These are phyloP conservation scores for Naganishia liquefaciens DNA, from an alignment of 1,284 basidiomycete genomes.

Conservation along the genomic window DNA sequence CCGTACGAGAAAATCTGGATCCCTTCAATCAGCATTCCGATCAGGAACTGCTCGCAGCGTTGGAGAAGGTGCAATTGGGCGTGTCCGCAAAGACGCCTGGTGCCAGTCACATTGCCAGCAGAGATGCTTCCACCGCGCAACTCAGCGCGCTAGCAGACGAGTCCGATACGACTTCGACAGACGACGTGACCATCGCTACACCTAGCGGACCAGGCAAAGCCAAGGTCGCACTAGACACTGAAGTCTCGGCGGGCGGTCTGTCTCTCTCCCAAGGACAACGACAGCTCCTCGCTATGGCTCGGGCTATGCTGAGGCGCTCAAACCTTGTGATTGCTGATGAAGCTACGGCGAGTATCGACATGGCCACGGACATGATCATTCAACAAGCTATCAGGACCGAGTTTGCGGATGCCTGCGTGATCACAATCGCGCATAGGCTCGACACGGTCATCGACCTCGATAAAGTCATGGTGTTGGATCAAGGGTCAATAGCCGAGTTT, in stretches of 20 bases:
- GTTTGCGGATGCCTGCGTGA: conserved; percentile 70
- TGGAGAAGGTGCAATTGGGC: conserved; percentile 38
- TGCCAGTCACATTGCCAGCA: conserved; percentile 19
- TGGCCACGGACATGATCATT: conserved; percentile 59
- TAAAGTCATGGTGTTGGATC: conserved; percentile 74
- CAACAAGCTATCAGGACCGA: conserved; percentile 77
- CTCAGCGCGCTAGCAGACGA: conserved; percentile 14
- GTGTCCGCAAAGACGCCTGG: conserved; percentile 26
- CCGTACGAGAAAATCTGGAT: conserved; percentile 81
- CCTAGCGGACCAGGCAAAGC: conserved; percentile 14
- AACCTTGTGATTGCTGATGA: conserved; percentile 72
- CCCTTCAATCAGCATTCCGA: conserved; percentile 83
- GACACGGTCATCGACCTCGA: conserved; percentile 65
- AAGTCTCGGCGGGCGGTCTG: conserved; percentile 23
- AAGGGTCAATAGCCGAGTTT: conserved; percentile 74
- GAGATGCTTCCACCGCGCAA: conserved; percentile 11
- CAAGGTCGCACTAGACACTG: conserved; percentile 23
- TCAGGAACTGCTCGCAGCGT: conserved; percentile 63
- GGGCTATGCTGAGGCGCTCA: conserved; percentile 72
- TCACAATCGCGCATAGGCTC: conserved; percentile 80
- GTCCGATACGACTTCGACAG: conserved; percentile 6
- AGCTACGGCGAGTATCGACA: conserved; percentile 74
- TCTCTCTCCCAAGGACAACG: conserved; percentile 64
- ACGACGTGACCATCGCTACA: conserved; percentile 7
- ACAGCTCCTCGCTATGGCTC: conserved; percentile 68